phyloP scores from a whole-genome alignment of 768 basidiomycete species.

The Amanita jacksonii region DNA sequence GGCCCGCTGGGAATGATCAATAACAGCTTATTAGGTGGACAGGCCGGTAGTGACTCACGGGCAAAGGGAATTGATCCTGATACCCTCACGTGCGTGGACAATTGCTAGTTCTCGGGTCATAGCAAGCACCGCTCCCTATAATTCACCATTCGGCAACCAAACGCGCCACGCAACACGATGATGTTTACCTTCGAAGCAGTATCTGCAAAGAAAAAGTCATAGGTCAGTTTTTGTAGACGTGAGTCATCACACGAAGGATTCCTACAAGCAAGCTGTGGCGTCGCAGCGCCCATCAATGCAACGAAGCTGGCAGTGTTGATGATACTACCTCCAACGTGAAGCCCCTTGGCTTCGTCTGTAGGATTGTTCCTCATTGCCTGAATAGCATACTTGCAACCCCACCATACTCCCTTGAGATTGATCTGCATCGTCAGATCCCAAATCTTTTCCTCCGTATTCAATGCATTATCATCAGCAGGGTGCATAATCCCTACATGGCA shows the following conservation, averaged over 20 bases:
- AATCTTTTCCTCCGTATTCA: constrained; percentile 93
- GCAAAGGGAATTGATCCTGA: constrained; percentile 92
- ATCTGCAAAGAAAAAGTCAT: constrained; percentile 40
- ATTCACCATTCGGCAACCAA: not conserved
- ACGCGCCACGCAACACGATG: not conserved
- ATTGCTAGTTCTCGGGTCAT: constrained; percentile 98
- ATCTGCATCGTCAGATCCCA: constrained; percentile 93
- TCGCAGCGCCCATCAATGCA: constrained; percentile 90
- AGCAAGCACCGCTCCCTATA: constrained; percentile 88
- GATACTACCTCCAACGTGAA: constrained; percentile 81
- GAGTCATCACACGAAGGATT: constrained; percentile 10
- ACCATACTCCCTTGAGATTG: constrained; percentile 99
- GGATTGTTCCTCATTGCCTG: constrained; percentile 93
- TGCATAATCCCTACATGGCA: constrained; percentile 85
- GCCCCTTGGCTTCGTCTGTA: constrained; percentile 68
- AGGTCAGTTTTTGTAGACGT: constrained; percentile 1
- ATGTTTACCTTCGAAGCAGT: constrained; percentile 79
- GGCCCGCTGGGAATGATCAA: constrained; percentile 55
- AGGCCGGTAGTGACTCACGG: constrained; percentile 50
- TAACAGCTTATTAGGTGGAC: constrained; percentile 6
- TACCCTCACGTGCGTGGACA: constrained; percentile 96
- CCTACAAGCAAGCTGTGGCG: constrained; percentile 95
- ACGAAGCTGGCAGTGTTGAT: constrained; percentile 99
- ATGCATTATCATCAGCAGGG: constrained; percentile 84
- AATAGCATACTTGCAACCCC: constrained; percentile 97